Percentiles rank a stretch among this genome's conserved stretches.
These are phyloP conservation scores for Vitis hybrid DNA, from an alignment of 177 flowering plant species.

Conservation along the genomic window DNA sequence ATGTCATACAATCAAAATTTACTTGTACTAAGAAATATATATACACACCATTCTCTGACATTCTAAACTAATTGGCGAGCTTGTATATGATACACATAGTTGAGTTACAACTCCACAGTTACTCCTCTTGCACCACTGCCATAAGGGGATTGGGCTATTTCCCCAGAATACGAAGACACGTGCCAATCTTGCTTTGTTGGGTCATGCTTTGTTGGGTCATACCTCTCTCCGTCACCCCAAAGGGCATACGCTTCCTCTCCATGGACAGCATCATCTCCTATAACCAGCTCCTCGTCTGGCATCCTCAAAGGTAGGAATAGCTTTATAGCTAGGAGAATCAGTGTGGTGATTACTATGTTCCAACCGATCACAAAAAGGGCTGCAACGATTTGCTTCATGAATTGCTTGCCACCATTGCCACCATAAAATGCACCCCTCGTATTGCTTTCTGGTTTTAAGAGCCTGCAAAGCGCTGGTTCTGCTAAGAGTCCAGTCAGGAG, in stretches of 20 bases:
- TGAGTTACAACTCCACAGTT: constrained; percentile 48
- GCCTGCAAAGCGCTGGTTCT: constrained; percentile 54
- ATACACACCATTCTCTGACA: too few relatives aligned
- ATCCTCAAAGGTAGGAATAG: constrained; percentile 43
- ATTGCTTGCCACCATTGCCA: constrained; percentile 45
- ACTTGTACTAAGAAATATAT: too few relatives aligned
- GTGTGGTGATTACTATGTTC: constrained; percentile 62
- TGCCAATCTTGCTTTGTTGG: constrained; percentile 47
- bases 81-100: too few relatives aligned
- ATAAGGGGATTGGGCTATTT: constrained; percentile 19
- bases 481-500: constrained; percentile 66
- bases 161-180: constrained; percentile 8
- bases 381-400: constrained; percentile 68
- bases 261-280: constrained; percentile 58
- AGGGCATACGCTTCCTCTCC: constrained; percentile 43
- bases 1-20: too few relatives aligned
- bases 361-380: constrained; percentile 68
- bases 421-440: constrained; percentile 75
- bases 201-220: constrained; percentile 59
- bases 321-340: constrained; percentile 48
- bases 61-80: too few relatives aligned
- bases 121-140: constrained; percentile 70
- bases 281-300: constrained; percentile 66
- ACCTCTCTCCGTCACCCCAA: constrained; percentile 82
- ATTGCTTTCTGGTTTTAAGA: constrained; percentile 36